Conservation (phyloP, 345 rosid genomes). For the Populus simonii region DNA sequence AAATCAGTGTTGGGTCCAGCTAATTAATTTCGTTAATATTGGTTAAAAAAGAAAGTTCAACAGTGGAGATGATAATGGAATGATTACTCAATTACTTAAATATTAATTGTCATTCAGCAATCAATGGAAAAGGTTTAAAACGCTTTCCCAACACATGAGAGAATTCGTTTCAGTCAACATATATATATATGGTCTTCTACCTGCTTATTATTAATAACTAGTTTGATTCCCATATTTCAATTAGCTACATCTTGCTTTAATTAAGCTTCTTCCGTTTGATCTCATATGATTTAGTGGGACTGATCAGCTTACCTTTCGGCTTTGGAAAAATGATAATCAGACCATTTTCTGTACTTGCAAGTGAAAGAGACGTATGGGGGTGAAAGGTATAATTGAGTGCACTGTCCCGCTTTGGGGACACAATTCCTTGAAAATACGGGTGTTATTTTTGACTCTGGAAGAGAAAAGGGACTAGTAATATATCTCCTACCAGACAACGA, state of each 20-base stretch:
- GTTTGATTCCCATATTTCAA: not conserved
- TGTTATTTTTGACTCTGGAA: conserved; percentile 17
- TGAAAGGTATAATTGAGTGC: conserved; percentile 10
- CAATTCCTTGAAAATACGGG: conserved; percentile 18
- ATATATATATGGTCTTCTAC: not conserved
- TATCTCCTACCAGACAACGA: conserved; percentile 9
- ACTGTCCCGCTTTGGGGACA: conserved; percentile 32
- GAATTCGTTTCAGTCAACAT: not conserved
- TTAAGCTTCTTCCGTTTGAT: not conserved
- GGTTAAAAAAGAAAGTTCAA: not conserved
- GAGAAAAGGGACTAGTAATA: not conserved
- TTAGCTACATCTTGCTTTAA: conserved; percentile 6
- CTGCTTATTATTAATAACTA: not conserved
- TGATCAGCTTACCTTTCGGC: conserved; percentile 16
- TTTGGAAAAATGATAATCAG: conserved; percentile 2
- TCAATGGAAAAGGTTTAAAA: not conserved
- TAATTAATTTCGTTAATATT: not conserved
- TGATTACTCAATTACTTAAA: conserved; percentile 9
- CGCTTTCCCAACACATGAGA: not conserved
- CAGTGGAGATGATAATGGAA: conserved; percentile 10
- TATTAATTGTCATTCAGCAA: not conserved
- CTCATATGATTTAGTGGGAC: conserved; percentile 6
- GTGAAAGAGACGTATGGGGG: conserved; percentile 1
- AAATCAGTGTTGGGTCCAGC: not conserved
- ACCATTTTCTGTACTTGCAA: not conserved